phyloP scores from a whole-genome alignment of 225 moss, liverwort and hornwort species.

The Marchantia polymorpha region DNA sequence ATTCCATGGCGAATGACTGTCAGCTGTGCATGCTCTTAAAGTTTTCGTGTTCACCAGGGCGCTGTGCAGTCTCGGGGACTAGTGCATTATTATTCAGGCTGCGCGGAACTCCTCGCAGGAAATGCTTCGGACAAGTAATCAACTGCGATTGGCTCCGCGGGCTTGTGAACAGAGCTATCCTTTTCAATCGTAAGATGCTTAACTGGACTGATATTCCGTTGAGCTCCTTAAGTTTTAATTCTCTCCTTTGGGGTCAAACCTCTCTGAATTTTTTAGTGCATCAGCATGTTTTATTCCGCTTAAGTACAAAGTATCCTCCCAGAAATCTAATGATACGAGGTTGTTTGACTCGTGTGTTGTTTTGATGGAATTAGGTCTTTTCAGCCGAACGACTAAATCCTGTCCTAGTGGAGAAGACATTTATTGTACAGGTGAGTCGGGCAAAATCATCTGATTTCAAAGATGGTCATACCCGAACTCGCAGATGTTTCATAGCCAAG shows the following conservation, averaged over 20 bases:
- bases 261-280: neutral
- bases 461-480: neutral
- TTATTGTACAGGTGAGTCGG: conserved; percentile 4
- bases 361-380: neutral
- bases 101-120: conserved; percentile 60
- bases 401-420: neutral
- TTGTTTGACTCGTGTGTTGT: neutral
- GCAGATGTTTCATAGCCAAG: neutral
- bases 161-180: neutral
- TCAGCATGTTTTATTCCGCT: neutral
- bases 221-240: neutral
- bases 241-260: neutral
- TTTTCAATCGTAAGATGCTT: neutral
- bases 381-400: neutral
- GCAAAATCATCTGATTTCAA: neutral
- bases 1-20: neutral
- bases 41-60: conserved; percentile 34
- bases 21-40: neutral
- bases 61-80: conserved; percentile 72
- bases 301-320: no score
- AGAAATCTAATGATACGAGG: neutral
- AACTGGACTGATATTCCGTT: neutral
- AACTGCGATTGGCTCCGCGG: neutral
- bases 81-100: conserved; percentile 83
- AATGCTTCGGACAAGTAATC: conserved; percentile 49